Evolutionary conservation across 768 basidiomycete genomes (phyloP).

Genomic region (Leccinum barrowsii): DNA sequence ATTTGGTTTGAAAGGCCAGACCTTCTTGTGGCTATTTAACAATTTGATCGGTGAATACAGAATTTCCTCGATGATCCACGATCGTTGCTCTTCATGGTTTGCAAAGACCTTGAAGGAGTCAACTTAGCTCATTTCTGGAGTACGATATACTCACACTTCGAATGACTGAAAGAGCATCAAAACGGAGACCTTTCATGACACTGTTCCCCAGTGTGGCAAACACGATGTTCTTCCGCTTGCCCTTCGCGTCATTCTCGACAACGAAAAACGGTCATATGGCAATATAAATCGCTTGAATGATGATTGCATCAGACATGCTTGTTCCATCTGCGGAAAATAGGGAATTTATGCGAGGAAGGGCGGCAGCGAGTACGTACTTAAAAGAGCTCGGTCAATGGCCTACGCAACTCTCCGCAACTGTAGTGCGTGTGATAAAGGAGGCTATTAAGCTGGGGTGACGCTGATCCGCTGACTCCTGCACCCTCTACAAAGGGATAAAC

Average conservation of each 20-base stretch:
- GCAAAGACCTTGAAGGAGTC: slow-evolving; percentile 71
- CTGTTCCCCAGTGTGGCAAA: slow-evolving; percentile 69
- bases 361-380: slow-evolving; percentile 58
- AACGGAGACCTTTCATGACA: slow-evolving; percentile 75
- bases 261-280: slow-evolving; percentile 94
- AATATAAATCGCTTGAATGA: slow-evolving; percentile 91
- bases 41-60: slow-evolving; percentile 85
- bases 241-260: slow-evolving; percentile 53
- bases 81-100: slow-evolving; percentile 83
- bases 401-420: slow-evolving; percentile 35
- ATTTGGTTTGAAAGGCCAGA: slow-evolving; percentile 33
- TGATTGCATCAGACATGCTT: slow-evolving; percentile 79
- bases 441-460: slow-evolving; percentile 49
- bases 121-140: not conserved
- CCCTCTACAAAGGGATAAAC: slow-evolving; percentile 88
- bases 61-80: slow-evolving; percentile 99
- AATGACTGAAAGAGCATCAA: slow-evolving; percentile 81
- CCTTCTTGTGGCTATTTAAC: slow-evolving; percentile 88
- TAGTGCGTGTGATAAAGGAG: slow-evolving; percentile 44
- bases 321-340: slow-evolving; percentile 70
- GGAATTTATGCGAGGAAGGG: slow-evolving; percentile 70
- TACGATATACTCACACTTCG: slow-evolving; percentile 60
- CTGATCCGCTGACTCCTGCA: slow-evolving; percentile 38
- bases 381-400: slow-evolving; percentile 63
- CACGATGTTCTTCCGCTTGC: slow-evolving; percentile 54